Conservation (phyloP, 176 grass and related monocot species). For the Microstegium vimineum region DNA sequence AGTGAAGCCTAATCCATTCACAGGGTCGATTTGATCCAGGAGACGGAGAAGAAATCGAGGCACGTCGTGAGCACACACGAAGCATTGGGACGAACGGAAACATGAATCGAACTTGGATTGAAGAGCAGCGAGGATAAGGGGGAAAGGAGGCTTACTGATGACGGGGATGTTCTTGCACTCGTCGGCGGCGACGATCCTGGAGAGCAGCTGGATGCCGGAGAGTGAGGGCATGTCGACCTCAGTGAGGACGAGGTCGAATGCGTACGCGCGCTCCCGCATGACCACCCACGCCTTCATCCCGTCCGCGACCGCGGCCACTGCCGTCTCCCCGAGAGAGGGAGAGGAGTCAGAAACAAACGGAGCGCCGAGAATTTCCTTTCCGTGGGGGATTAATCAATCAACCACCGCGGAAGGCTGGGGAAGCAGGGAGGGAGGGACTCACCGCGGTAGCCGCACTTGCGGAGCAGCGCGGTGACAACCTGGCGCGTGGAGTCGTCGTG, state of each 20-base stretch:
- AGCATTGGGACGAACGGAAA: not conserved
- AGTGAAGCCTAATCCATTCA: not conserved
- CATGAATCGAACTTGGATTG: not conserved
- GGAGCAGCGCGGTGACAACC: constrained; percentile 89
- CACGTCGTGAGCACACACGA: not conserved
- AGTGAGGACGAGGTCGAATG: constrained; percentile 91
- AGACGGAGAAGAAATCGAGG: not conserved
- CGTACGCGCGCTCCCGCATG: constrained; percentile 57
- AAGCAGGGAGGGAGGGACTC: not conserved
- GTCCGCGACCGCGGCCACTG: constrained; percentile 76
- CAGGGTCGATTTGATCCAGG: not conserved
- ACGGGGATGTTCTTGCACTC: constrained; percentile 98
- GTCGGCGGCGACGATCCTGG: constrained; percentile 57
- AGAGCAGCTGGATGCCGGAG: constrained; percentile 81
- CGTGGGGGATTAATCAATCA: too few species aligned
- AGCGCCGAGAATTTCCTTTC: not conserved
- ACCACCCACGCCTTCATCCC: constrained; percentile 94
- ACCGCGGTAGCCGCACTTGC: constrained; percentile 97
- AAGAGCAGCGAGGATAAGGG: not conserved
- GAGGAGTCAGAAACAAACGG: not conserved
- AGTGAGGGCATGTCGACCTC: constrained; percentile 92
- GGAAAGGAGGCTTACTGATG: constrained; percentile 54
- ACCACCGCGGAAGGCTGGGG: not conserved
- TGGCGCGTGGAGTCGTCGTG: constrained; percentile 92
- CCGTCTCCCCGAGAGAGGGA: not conserved